Evolutionary conservation across 306 rosid species (phyloP).

Genomic region (Prosopis cineraria): DNA sequence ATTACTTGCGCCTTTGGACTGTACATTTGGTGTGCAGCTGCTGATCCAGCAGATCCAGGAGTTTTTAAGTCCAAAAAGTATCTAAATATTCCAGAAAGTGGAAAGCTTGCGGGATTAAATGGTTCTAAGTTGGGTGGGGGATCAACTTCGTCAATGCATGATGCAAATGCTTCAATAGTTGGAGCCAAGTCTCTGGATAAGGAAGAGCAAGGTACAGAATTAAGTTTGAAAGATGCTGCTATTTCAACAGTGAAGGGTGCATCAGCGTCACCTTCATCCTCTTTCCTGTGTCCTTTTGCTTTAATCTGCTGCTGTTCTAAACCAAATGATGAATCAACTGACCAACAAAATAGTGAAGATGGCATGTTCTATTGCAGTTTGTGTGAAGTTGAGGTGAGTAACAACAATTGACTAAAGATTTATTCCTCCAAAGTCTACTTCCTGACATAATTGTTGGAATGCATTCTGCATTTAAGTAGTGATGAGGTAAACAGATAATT

Average conservation of each 20-base stretch:
- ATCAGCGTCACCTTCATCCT: conserved; percentile 44
- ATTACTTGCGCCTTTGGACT: conserved; percentile 82
- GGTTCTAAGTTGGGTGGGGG: conserved; percentile 69
- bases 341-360: conserved; percentile 66
- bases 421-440: not conserved
- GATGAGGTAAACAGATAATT: conserved; percentile 6
- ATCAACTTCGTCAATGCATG: conserved; percentile 58
- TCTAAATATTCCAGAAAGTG: conserved; percentile 50
- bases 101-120: conserved; percentile 48
- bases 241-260: conserved; percentile 36
- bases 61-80: conserved; percentile 86
- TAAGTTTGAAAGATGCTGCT: conserved; percentile 39
- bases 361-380: conserved; percentile 92
- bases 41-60: conserved; percentile 90
- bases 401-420: not conserved
- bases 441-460: not conserved
- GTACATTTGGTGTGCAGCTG: conserved; percentile 88
- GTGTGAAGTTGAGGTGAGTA: conserved; percentile 93
- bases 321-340: conserved; percentile 59
- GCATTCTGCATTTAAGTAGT: not conserved
- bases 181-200: conserved; percentile 55
- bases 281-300: conserved; percentile 68
- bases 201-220: conserved; percentile 47
- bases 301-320: conserved; percentile 53
- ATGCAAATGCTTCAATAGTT: conserved; percentile 47